These are phyloP conservation scores for Spirogloea muscicola DNA, from an alignment of 139 green algal species.

Conservation along the genomic window DNA sequence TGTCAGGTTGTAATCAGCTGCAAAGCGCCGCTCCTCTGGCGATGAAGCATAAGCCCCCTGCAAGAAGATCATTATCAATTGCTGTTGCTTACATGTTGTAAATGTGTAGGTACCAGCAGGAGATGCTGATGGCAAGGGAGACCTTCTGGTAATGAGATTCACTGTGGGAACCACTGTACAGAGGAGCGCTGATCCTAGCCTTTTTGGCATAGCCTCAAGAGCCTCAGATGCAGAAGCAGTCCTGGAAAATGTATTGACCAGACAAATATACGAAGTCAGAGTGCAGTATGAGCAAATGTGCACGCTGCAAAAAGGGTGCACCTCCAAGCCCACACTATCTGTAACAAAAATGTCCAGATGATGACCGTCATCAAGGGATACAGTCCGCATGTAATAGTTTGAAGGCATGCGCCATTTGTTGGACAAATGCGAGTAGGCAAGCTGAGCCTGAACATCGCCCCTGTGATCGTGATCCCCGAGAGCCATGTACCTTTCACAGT, in stretches of 20 bases:
- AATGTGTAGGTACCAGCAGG: neutral
- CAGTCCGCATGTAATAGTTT: slow-evolving; percentile 28
- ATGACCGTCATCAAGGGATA: slow-evolving; percentile 13
- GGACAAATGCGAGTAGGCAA: slow-evolving; percentile 18
- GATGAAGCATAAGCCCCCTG: neutral
- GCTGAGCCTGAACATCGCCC: slow-evolving; percentile 37
- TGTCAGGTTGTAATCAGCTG: slow-evolving; percentile 13
- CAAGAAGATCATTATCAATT: neutral
- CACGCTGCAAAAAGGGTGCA: neutral
- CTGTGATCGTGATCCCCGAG: slow-evolving; percentile 49
- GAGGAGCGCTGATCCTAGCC: neutral
- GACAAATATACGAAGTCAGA: neutral
- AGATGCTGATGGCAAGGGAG: neutral
- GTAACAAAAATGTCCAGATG: slow-evolving; percentile 27
- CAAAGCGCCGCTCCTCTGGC: slow-evolving; percentile 7
- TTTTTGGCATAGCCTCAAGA: neutral
- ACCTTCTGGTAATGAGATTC: neutral
- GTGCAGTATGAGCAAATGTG: neutral
- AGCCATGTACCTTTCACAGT: slow-evolving; percentile 34
- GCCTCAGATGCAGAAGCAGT: neutral
- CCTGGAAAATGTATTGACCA: neutral
- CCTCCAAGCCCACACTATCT: slow-evolving; percentile 34
- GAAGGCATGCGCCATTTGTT: slow-evolving; percentile 25
- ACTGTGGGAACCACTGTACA: neutral
- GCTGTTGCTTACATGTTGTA: neutral